These are phyloP conservation scores for Juglanconis oblonga DNA, from an alignment of 2,329 filamentous ascomycete species.

Conservation along the genomic window DNA sequence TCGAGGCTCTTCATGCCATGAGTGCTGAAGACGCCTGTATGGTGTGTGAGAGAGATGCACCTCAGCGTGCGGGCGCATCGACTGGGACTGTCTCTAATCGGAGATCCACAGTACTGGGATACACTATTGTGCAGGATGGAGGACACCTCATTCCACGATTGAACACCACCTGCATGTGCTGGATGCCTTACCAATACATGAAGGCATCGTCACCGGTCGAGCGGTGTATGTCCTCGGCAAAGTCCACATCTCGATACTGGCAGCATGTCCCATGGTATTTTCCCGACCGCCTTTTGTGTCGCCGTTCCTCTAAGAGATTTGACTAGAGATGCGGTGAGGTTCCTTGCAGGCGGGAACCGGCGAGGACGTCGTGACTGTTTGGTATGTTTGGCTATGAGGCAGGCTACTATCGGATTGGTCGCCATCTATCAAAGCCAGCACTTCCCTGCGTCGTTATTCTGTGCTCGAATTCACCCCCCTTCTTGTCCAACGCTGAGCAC, in stretches of 20 bases:
- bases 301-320: neutral
- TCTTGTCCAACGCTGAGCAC: neutral
- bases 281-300: neutral
- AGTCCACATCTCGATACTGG: neutral
- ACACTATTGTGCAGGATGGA: neutral
- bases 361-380: neutral
- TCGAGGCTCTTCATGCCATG: slow-evolving; percentile 3
- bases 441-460: neutral
- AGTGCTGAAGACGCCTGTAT: neutral
- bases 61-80: neutral
- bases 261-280: neutral
- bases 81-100: neutral
- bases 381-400: neutral
- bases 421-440: neutral
- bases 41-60: neutral
- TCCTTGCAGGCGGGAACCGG: neutral
- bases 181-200: neutral
- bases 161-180: neutral
- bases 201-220: neutral
- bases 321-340: neutral
- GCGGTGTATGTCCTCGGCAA: neutral
- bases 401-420: neutral
- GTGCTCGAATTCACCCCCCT: neutral
- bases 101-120: neutral
- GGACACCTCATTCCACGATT: neutral